These are phyloP conservation scores for Ophiocytium majus DNA, from an alignment of 352 stramenopile species.

Conservation along the genomic window DNA sequence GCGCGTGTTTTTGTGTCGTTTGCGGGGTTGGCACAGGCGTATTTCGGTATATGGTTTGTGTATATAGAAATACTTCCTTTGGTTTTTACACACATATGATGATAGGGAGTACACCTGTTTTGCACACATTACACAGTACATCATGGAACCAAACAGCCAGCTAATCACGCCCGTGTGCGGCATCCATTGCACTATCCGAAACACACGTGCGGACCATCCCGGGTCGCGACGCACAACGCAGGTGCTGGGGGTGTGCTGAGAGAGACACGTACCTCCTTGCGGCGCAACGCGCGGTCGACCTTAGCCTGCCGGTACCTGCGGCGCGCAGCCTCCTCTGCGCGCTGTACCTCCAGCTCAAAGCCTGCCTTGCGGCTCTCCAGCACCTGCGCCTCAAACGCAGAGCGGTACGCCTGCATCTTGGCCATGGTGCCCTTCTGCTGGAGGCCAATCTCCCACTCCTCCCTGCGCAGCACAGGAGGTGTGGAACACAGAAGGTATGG, in stretches of 20 bases:
- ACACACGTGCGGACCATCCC: not conserved
- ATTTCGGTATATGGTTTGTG: not conserved
- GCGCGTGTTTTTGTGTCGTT: not conserved
- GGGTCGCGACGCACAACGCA: not conserved
- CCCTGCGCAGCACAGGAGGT: not conserved
- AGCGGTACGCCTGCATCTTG: constrained; percentile 27
- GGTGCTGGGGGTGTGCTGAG: not conserved
- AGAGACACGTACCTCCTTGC: constrained; percentile 15
- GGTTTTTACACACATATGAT: not conserved
- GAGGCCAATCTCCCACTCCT: constrained; percentile 46
- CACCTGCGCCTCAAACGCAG: constrained; percentile 4
- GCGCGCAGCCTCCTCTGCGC: constrained; percentile 30
- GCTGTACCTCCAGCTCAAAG: constrained; percentile 28
- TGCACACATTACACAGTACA: too few species aligned
- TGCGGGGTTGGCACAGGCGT: not conserved
- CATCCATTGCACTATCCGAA: not conserved
- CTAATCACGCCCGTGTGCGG: not conserved
- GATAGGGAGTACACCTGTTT: not conserved
- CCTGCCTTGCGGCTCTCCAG: constrained; percentile 35
- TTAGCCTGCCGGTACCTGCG: constrained; percentile 28
- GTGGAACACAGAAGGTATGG: not conserved
- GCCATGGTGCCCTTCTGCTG: constrained; percentile 37
- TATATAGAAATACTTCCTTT: not conserved
- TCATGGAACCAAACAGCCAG: too few species aligned
- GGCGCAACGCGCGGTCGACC: constrained; percentile 9